Conservation (phyloP, 495 filamentous ascomycete genomes). For the Pseudevernia furfuracea region DNA sequence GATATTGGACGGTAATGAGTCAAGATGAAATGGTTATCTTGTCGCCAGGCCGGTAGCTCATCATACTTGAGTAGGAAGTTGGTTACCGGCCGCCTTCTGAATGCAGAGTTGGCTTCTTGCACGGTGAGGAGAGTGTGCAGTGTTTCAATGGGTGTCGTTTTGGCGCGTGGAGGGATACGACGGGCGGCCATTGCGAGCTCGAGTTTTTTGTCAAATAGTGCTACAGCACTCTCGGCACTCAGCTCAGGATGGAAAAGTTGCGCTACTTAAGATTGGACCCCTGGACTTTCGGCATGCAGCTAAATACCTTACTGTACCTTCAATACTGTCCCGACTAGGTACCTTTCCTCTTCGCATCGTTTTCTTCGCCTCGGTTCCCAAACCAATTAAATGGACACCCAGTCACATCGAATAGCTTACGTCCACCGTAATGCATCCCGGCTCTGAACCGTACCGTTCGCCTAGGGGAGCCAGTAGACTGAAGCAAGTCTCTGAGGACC, state of each 20-base stretch:
- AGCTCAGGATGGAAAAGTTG: too few species aligned
- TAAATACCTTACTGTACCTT: too few species aligned
- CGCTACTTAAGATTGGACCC: too few species aligned
- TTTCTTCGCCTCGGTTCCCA: background rate
- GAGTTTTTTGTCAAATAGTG: too few species aligned
- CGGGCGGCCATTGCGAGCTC: conserved; percentile 2
- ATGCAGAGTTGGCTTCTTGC: conserved; percentile 17
- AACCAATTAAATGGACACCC: background rate
- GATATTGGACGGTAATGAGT: conserved; percentile 65
- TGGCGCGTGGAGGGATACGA: conserved; percentile 14
- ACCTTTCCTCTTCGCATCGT: background rate
- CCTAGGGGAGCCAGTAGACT: conserved; percentile 55
- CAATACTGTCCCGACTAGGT: too few species aligned
- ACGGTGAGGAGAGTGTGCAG: conserved; percentile 21
- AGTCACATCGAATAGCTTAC: background rate
- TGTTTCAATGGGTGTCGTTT: conserved; percentile 19
- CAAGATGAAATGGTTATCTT: conserved; percentile 70
- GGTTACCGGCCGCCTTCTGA: conserved; percentile 5
- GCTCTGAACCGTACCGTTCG: conserved; percentile 36
- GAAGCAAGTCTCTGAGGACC: conserved; percentile 61
- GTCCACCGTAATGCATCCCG: background rate
- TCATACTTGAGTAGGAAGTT: conserved; percentile 48
- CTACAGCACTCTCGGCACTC: too few species aligned
- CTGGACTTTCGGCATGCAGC: too few species aligned
- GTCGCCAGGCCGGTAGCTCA: conserved; percentile 61